Conservation (phyloP, 2,329 filamentous ascomycete species). For the Cladophialophora immunda region DNA sequence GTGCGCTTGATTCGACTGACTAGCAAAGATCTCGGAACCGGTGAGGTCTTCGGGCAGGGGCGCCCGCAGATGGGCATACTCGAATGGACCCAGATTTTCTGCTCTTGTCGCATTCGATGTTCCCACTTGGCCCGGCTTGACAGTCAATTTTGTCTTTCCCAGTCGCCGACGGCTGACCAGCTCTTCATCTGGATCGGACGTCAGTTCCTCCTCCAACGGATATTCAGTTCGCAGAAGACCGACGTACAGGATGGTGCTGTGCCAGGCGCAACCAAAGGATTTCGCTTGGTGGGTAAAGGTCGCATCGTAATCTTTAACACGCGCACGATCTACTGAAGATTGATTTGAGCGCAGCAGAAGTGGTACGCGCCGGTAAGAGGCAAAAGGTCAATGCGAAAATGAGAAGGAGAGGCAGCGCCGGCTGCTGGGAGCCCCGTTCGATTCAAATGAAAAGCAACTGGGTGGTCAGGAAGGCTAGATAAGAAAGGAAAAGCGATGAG, state of each 20-base stretch:
- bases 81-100: constrained; percentile 81
- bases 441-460: constrained; percentile 6
- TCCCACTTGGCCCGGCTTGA: constrained; percentile 79
- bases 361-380: background rate
- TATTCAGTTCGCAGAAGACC: constrained; percentile 1
- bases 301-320: constrained; percentile 49
- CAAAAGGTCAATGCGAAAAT: constrained; percentile 2
- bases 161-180: constrained; percentile 85
- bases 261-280: constrained; percentile 56
- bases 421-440: background rate
- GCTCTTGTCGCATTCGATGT: constrained; percentile 75
- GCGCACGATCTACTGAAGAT: background rate
- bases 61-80: constrained; percentile 94
- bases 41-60: constrained; percentile 90
- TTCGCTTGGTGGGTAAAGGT: constrained; percentile 55
- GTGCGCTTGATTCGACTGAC: constrained; percentile 65
- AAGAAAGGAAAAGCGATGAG: constrained; percentile 19
- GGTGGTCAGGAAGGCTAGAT: constrained; percentile 4
- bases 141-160: constrained; percentile 88
- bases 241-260: constrained; percentile 56
- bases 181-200: constrained; percentile 65
- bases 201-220: constrained; percentile 24
- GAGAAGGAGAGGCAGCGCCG: background rate
- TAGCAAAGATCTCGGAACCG: constrained; percentile 89
- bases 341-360: background rate